phyloP scores from a whole-genome alignment of 1,284 basidiomycete species.

The Nidula niveotomentosa region DNA sequence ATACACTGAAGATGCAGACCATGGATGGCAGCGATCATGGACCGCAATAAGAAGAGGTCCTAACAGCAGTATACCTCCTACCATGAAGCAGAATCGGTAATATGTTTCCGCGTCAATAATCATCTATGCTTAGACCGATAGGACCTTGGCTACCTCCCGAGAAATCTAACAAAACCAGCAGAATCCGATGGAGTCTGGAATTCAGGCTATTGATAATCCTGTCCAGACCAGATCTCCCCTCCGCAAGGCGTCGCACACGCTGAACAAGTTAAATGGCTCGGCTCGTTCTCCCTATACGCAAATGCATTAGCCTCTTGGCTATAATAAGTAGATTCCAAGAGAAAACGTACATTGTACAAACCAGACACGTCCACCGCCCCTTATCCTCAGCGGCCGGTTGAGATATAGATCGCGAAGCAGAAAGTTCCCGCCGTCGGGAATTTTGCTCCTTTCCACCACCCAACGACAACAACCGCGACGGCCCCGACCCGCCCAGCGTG shows the following conservation, averaged over 20 bases:
- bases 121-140: no score
- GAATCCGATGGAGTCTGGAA: no score
- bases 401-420: neutral
- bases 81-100: no score
- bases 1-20: no score
- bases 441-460: neutral
- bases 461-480: no score
- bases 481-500: slow-evolving; percentile 20
- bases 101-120: no score
- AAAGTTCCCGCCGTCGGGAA: neutral
- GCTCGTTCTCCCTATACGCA: slow-evolving; percentile 5
- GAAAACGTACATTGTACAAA: slow-evolving; percentile 53
- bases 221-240: slow-evolving; percentile 10
- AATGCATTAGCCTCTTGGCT: neutral
- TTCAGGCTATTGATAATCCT: no score
- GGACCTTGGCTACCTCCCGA: no score
- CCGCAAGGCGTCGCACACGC: slow-evolving; percentile 33
- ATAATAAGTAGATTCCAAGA: neutral
- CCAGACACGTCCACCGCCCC: slow-evolving; percentile 43
- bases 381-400: neutral
- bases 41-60: no score
- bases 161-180: no score
- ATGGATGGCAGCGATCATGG: no score
- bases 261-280: slow-evolving; percentile 42
- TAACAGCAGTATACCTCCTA: no score